Evolutionary conservation across 208 protist genomes (phyloP).

Genomic region (Kentomonas sorsogonicus): DNA sequence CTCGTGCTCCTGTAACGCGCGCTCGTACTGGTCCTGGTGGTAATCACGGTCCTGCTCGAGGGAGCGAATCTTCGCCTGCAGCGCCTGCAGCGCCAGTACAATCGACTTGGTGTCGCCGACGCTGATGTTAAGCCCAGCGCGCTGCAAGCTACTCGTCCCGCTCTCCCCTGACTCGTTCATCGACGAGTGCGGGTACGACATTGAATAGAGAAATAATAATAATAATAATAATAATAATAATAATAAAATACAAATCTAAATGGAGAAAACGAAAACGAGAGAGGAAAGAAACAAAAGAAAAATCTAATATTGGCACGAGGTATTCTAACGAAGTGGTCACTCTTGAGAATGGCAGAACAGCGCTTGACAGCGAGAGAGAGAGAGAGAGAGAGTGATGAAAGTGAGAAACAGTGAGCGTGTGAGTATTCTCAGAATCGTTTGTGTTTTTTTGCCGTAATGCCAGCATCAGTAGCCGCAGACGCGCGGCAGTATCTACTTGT

Average conservation of each 20-base stretch:
- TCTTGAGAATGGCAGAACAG: too few relatives aligned
- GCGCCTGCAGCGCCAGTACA: slow-evolving; percentile 81
- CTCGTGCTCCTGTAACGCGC: slow-evolving; percentile 70
- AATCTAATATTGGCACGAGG: too few relatives aligned
- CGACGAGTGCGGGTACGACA: slow-evolving; percentile 8
- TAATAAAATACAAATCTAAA: too few relatives aligned
- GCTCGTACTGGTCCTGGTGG: slow-evolving; percentile 86
- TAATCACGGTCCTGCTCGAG: slow-evolving; percentile 84
- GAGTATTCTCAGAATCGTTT: too few relatives aligned
- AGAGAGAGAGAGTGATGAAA: too few relatives aligned
- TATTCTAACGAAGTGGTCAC: too few relatives aligned
- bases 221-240: slow-evolving; percentile 7
- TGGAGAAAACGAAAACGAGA: slow-evolving; percentile 9
- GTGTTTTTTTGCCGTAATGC: too few relatives aligned
- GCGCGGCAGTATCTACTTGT: too few relatives aligned
- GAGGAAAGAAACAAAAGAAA: slow-evolving; percentile 14
- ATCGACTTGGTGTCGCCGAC: slow-evolving; percentile 89
- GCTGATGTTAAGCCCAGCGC: slow-evolving; percentile 80
- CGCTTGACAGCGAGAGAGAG: too few relatives aligned
- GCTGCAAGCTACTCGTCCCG: slow-evolving; percentile 69
- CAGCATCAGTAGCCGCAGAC: too few relatives aligned
- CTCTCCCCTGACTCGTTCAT: slow-evolving; percentile 63
- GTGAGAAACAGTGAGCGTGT: too few relatives aligned
- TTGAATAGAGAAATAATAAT: neutral
- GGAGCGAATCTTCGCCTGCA: slow-evolving; percentile 84